Percentiles rank a stretch among this genome's conserved stretches.
Conservation (phyloP, 2,329 filamentous ascomycete genomes). For the Talaromyces sp. region DNA sequence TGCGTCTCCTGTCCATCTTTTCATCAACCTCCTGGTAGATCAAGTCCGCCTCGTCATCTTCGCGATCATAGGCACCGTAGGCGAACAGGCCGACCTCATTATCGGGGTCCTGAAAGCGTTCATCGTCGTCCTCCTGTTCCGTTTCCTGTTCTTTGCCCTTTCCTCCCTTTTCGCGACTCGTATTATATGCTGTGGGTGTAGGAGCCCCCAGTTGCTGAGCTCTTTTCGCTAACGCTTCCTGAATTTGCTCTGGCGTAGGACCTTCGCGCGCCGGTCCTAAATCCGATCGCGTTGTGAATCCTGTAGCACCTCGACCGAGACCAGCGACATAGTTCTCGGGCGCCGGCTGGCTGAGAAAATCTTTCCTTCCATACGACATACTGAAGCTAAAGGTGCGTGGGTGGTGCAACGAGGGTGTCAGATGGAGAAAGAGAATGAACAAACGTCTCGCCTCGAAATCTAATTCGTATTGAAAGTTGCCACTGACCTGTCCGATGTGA, state of each 20-base stretch:
- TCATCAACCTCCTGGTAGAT: constrained; percentile 96
- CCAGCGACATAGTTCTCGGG: constrained; percentile 91
- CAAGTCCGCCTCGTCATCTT: constrained; percentile 94
- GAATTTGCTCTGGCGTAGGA: constrained; percentile 96
- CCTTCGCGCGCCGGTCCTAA: constrained; percentile 91
- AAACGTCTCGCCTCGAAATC: background rate
- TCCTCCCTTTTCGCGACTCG: constrained; percentile 61
- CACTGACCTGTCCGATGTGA: background rate
- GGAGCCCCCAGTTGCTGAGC: constrained; percentile 74
- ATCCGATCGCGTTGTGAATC: constrained; percentile 96
- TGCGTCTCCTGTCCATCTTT: constrained; percentile 88
- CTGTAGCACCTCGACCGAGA: constrained; percentile 94
- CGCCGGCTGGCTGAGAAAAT: constrained; percentile 83
- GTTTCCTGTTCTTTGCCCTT: constrained; percentile 65
- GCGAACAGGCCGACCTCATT: constrained; percentile 96
- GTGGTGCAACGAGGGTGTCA: background rate
- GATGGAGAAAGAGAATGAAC: background rate
- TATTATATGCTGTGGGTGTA: constrained; percentile 70
- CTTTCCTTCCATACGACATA: constrained; percentile 64
- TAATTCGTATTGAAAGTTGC: constrained; percentile 6
- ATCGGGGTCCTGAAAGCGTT: constrained; percentile 90
- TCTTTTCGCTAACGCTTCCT: constrained; percentile 91
- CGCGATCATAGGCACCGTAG: constrained; percentile 91
- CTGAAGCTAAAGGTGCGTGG: constrained; percentile 20
- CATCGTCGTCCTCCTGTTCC: constrained; percentile 71